Base-by-base conservation (phyloP, 139 green algal genomes). In the Picochlorum sp. region DNA sequence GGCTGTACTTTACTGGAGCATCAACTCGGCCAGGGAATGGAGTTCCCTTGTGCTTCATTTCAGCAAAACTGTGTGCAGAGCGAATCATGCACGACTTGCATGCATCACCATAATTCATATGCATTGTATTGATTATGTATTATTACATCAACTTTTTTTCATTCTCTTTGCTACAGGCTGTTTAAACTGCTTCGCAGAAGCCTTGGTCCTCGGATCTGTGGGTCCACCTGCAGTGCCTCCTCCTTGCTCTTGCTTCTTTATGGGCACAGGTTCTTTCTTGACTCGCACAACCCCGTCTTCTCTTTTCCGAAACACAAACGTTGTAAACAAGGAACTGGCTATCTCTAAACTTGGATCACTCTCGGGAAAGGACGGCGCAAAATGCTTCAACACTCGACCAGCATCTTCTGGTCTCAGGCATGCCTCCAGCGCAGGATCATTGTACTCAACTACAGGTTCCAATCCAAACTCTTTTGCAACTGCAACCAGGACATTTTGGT, bases 11-110 rank as follows among this genome's bases (percentile, higher is more conserved):
- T 44, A 74, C 85, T 13, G 88, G 88, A 1, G 86, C 88, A 9
- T 85, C 71, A 49, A 84, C 79, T 1, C 74, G 86, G 14, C 88
- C 88, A 2, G 88, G 88, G 34, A 95, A 96, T 66, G 88, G 88
- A 15, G 87, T 96, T 51, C 88, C 88, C 6, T 71, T 95, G 45
- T 84, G 87, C 15, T 78, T 92, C 65, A 81, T 89, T 15, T 34
- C 70, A 0, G 80, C 71, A 1, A 59, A 78, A 47, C 76, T 90
- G 14, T 69, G 57, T 3, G 65, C 66, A 3, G 47, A 77, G 45
- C 47, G 73, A 4, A 68, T 86, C 45, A 14, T 82, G 16, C 54
- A 66, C 13, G 79, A 86, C 57, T 66, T 21, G n/a, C 13, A 20
- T 10, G n/a, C 51, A 30, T 18, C 51, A 30, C 31, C 21, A 23